Evolutionary conservation across 306 rosid species (phyloP), one percentile per base, ranked within the genome.

Genomic region (Fragaria ananassa): DNA sequence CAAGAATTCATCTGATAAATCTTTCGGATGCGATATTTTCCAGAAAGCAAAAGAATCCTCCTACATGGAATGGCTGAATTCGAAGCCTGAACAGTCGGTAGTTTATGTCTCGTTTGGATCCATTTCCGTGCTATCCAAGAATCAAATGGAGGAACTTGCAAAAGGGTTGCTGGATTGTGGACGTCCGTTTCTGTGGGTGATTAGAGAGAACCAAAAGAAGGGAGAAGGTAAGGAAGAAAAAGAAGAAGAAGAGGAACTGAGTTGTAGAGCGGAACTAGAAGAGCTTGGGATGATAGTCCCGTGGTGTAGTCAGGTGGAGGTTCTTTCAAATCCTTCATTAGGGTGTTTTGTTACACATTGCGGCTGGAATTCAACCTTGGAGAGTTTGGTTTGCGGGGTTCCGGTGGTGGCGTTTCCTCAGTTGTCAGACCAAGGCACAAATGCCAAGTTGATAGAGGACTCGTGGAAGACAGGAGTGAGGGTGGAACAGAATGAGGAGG

Each of bases 261-360:
- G 83, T 34, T 66, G 39, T 13, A 31, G 29, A 19, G 68, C 57
- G 67, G 78, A 80, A 8, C 27, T 75, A 46, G 84, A 61, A 9
- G 54, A 72, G 81, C 71, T 70, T 19, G 83, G 86, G 46, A 66
- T 18, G 58, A 79, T 83, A 13, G 83, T 83, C 19, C 46, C 72
- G 3, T 83, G 83, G 86, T 79, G 86, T 1, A n/a, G 64, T 17
- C 86, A 83, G 31, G 13, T 83, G 12, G 73, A 79, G 46, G 86
- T 79, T 14, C 42, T 83, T 47, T 64, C 69, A 5, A 63, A 42
- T 31, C 42, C 61, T 19, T 66, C 86, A 0, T 46, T 79, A 72
- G 86, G 81, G 51, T 83, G 86, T 23, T 83, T 79, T 13, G 44
- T 83, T 63, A 83, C 81, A 3, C 86, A 83, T 49, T 83, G 86